These are phyloP conservation scores for Psilocybe sp. DNA, from an alignment of 768 basidiomycete genomes.

Conservation along the genomic window DNA sequence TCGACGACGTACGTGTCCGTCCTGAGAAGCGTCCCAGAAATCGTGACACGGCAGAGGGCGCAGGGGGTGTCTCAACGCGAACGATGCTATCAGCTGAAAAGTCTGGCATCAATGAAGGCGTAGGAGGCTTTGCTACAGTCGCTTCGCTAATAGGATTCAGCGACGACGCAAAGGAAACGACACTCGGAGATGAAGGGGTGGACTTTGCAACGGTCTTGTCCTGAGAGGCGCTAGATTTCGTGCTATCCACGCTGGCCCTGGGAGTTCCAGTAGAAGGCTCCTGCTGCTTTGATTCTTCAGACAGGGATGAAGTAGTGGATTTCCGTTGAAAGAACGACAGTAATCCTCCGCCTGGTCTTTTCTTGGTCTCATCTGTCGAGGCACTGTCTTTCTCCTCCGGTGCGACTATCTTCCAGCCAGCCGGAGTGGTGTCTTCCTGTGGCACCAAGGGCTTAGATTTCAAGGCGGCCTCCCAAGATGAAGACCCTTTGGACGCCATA, in stretches of 20 bases:
- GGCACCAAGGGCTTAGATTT: constrained; percentile 48
- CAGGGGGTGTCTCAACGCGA: constrained; percentile 22
- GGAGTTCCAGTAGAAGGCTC: constrained; percentile 17
- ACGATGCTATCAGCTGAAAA: constrained; percentile 11
- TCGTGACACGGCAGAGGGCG: constrained; percentile 75
- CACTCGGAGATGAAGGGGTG: constrained; percentile 9
- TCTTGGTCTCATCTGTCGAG: constrained; percentile 38
- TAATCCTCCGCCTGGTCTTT: constrained; percentile 54
- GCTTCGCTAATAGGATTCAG: constrained; percentile 1
- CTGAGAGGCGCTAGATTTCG: constrained; percentile 5
- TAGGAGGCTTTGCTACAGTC: neutral
- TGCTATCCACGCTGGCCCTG: constrained; percentile 21
- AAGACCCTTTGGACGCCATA: constrained; percentile 67
- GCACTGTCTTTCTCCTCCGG: constrained; percentile 40
- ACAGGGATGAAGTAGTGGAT: constrained; percentile 13
- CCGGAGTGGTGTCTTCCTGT: constrained; percentile 57
- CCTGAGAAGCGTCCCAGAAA: constrained; percentile 78
- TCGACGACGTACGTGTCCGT: constrained; percentile 31
- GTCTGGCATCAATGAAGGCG: constrained; percentile 4
- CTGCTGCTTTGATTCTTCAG: constrained; percentile 19
- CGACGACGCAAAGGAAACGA: constrained; percentile 2
- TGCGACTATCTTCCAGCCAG: constrained; percentile 72
- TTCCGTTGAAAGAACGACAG: constrained; percentile 71
- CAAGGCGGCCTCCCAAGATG: constrained; percentile 71
- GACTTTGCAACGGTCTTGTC: constrained; percentile 1